Percentiles rank a stretch among this genome's conserved stretches.
phyloP scores from a whole-genome alignment of 495 filamentous ascomycete species.

The Symbiotaphrina buchneri region DNA sequence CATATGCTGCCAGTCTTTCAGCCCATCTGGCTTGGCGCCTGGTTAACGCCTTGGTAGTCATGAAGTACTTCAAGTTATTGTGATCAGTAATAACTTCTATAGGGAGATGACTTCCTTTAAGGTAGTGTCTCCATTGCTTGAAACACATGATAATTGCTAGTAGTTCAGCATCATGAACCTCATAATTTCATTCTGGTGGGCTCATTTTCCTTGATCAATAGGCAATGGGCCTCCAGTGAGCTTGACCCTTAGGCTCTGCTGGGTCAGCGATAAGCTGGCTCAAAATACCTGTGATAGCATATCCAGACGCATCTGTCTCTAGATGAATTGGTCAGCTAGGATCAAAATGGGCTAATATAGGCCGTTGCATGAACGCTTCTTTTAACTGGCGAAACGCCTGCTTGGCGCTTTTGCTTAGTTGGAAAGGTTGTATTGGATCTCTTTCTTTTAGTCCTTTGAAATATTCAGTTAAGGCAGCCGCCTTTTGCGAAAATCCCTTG shows the following conservation, averaged over 20 bases:
- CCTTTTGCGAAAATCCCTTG: constrained; percentile 7
- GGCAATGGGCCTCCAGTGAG: constrained; percentile 3
- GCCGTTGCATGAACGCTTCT: constrained; percentile 2
- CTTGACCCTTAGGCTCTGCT: constrained; percentile 2
- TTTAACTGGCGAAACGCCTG: constrained; percentile 8
- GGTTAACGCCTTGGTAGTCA: constrained; percentile 4
- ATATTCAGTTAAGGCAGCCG: constrained; percentile 6
- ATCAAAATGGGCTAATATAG: constrained; percentile 6
- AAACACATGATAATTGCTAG: constrained; percentile 6
- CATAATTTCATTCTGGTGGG: constrained; percentile 8
- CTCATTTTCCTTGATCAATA: constrained; percentile 7
- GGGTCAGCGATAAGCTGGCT: too few relatives aligned
- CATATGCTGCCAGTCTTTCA: background rate
- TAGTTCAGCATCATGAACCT: constrained; percentile 10
- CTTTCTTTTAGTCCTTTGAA: too few relatives aligned
- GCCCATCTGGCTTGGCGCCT: constrained; percentile 2
- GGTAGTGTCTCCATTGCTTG: constrained; percentile 6
- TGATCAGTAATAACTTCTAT: constrained; percentile 4
- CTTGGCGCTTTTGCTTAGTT: too few relatives aligned
- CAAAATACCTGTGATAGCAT: constrained; percentile 5
- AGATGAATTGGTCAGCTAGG: constrained; percentile 3
- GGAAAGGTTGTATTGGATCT: too few relatives aligned
- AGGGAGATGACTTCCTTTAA: background rate
- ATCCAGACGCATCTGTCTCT: constrained; percentile 7
- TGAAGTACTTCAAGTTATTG: constrained; percentile 6